A percentile compares a stretch with the other conserved stretches of the same genome.
These are phyloP conservation scores for Cairneyella variabilis DNA, from an alignment of 495 filamentous ascomycete genomes.

Conservation along the genomic window DNA sequence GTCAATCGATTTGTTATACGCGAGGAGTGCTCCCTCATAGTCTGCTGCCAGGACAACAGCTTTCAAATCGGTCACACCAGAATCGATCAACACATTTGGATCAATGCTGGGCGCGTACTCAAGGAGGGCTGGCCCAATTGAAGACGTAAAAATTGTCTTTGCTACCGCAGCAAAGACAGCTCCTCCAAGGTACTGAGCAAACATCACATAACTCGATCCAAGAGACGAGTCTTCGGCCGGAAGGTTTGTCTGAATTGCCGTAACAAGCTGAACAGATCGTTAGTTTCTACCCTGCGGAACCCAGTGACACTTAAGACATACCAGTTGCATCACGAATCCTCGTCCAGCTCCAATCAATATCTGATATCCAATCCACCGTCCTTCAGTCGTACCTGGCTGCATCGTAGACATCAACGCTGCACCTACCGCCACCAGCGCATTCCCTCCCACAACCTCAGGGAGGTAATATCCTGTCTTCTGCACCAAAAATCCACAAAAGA, in stretches of 20 bases:
- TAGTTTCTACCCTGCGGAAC: not conserved
- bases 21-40: conserved; percentile 33
- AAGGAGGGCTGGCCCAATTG: conserved; percentile 19
- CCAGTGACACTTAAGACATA: not conserved
- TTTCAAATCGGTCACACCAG: conserved; percentile 32
- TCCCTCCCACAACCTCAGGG: not conserved
- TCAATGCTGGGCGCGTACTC: conserved; percentile 28
- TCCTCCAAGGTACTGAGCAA: conserved; percentile 26
- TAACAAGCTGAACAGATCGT: conserved; percentile 11
- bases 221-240: conserved; percentile 14
- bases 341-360: not conserved
- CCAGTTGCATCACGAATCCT: not conserved
- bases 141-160: conserved; percentile 30
- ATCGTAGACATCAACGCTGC: conserved; percentile 29
- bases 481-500: not conserved
- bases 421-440: conserved; percentile 18
- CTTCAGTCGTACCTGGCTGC: not conserved
- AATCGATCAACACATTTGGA: conserved; percentile 22
- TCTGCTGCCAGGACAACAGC: conserved; percentile 27
- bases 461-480: not conserved
- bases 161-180: conserved; percentile 29
- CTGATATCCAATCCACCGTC: conserved; percentile 10
- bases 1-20: conserved; percentile 38
- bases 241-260: conserved; percentile 33
- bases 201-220: conserved; percentile 26